Evolutionary conservation across 495 filamentous ascomycete species (phyloP), one percentile per base, ranked within the genome.

Genomic region (Hypomontagnella monticulosa): DNA sequence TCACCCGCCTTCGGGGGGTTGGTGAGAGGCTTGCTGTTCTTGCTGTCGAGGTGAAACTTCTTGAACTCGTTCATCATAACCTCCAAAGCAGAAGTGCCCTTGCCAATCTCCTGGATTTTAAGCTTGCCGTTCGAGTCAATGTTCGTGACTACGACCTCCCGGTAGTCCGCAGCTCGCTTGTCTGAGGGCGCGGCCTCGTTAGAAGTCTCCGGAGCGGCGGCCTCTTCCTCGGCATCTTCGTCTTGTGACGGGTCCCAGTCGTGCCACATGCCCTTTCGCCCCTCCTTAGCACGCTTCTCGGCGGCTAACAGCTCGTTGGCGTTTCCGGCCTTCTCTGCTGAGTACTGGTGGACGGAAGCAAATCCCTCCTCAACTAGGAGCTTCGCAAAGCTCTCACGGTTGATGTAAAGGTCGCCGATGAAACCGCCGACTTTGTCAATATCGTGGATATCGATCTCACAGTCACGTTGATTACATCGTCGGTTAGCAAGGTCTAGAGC

Each of bases 391-490:
- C 92, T 97, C 78, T 97, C 93, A 38, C 93, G 92, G 82, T 93
- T 95, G 71, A 98, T 83, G 69, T 93, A 97, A 1, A 99, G 85
- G 12, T 90, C 91, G 46, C 96, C 96, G 66, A 99, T 97, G 81
- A 99, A 99, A 54, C 94, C 96, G 67, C 96, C 96, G 32, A 92
- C 88, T 80, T 97, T 97, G 80, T 99, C 96, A 52, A 91, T 91
- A 71, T 93, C 93, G 76, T 96, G 90, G 8, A 99, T 88, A 61
- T 98, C 93, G 59, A 99, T 92, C 78, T 98, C 95, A 40, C 96
- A 93, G 71, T 99, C 96, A 43, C 96, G 87, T 81, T 99, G 96
- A 80, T 93, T 89, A 77, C 89, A 91, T 38, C 92, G 89, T 52
- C 85, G 89, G 75, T 91, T 92, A 20, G 92, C 93, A 65, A 97